Base-by-base conservation (phyloP, 345 rosid species). In the Capsella bursapastoris region DNA sequence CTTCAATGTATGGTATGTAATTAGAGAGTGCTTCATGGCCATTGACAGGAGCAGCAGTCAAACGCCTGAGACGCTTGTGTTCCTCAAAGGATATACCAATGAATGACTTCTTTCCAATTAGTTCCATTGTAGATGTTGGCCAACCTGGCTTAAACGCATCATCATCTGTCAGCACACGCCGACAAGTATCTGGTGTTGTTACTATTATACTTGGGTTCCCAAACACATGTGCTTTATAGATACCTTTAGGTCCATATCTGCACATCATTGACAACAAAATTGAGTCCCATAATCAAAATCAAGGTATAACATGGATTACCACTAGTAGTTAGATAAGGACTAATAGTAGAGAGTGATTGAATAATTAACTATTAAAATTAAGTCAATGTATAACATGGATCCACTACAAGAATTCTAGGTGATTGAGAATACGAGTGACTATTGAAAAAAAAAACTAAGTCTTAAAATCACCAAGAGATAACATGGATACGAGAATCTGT, bases 211-310 rank as follows among this genome's bases (percentile, higher is more conserved):
- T 89, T 0, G 95, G 98, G 57, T 58, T 84, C 61, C 96, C 98
- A 57, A 91, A 94, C 98, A 94, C 86, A 78, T 91, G 88, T 27
- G 79, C 82, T 79, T 89, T 94, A 83, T 94, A 94, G 10, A 94
- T 73, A 50, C 95, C 96, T 5, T 71, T 68, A 1, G 57, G 32
- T 25, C 98, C 98, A 43, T 68, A 91, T 72, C 97, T 89, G 82
- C 83, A 80, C 10, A 50, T 27, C 31, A 67, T 52, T 45, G 63
- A 68, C 68, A 52, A 47, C 35, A 38, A 66, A 74, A 10, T 6
- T 58, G 37, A 25, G 14, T 8, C 27, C 35, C 9, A 10, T 7
- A 34, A 34, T 8, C 12, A 35, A 8, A 64, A 64, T n/a, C 57
- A 49, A 65, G 59, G 59, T 12, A 53, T 11, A 53, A 52, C 14